Conservation (phyloP, 1,139 yeast species). For the Blastobotrys capitulatus region DNA sequence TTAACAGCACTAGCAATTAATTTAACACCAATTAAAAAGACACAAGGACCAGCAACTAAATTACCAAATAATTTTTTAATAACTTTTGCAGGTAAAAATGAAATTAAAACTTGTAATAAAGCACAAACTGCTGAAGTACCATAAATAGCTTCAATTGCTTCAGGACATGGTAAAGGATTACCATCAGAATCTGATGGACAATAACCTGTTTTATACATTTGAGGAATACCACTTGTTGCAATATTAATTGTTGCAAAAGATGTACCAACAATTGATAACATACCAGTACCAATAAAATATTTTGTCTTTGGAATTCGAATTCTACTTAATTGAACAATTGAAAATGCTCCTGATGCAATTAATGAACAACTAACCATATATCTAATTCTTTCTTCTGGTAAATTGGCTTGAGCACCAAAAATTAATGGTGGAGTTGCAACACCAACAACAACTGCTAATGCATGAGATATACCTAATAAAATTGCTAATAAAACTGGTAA, state of each 20-base stretch:
- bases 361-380: conserved; percentile 75
- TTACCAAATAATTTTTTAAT: conserved; percentile 79
- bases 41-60: conserved; percentile 88
- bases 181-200: conserved; percentile 61
- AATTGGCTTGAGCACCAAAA: conserved; percentile 56
- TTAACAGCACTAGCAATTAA: conserved; percentile 65
- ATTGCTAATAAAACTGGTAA: conserved; percentile 76
- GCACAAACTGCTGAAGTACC: conserved; percentile 79
- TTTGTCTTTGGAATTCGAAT: conserved; percentile 68
- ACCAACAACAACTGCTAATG: conserved; percentile 88
- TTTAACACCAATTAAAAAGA: conserved; percentile 68
- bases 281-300: conserved; percentile 79
- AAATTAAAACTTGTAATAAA: conserved; percentile 59
- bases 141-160: conserved; percentile 80
- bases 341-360: conserved; percentile 68
- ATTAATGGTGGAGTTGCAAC: conserved; percentile 77
- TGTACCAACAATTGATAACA: conserved; percentile 83
- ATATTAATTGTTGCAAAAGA: conserved; percentile 84
- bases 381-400: conserved; percentile 46
- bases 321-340: conserved; percentile 73
- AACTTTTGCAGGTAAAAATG: conserved; percentile 68
- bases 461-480: conserved; percentile 77
- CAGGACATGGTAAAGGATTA: conserved; percentile 70
- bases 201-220: conserved; percentile 68
- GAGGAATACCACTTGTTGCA: conserved; percentile 66